Base-by-base conservation (phyloP, 768 basidiomycete genomes). In the Hericium erinaceus region DNA sequence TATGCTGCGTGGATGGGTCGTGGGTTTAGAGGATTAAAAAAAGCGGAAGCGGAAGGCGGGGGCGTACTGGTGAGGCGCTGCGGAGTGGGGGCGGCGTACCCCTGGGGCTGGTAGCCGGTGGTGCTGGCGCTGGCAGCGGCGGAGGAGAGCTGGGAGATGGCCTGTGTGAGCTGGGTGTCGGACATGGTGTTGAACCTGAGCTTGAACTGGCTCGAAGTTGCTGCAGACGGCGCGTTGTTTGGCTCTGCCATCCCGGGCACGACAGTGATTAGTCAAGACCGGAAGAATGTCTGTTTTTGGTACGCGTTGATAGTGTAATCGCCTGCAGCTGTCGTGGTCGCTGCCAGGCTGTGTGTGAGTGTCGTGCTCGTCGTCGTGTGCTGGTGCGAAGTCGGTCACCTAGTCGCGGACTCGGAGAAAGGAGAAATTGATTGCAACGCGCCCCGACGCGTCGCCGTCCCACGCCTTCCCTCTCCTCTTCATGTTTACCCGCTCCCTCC, bases 161-260 rank as follows among this genome's bases (percentile, higher is more conserved):
- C 82, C 65, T 86, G 82, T 26, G 76, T 73, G 49, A 88, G 76
- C 62, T 87, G 84, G 53, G 76, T 73, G 66, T 86, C 85, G 1
- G 84, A 74, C 74, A 88, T 79, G 56, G 61, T 70, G 28, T 70
- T 69, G 66, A 74, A 73, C 55, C 61, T 54, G 9, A 71, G 67
- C 53, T 38, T 55, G 56, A 39, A 52, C 44, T 2, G 24, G 3
- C 22, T 39, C 50, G 40, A 51, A 39, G 51, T 39, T 16, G 52
- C 22, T 22, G 22, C 22, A 22, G 22, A 22, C 22, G 58, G 50
- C 52, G 57, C 48, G 49, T 20, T 22, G 48, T 24, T 33, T 62
- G 2, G 15, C n/a, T 49, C n/a, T 49, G n/a, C 48, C 48, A 49
- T 49, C 20, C 5, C 26, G 48, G 12, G 41, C 41, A 33, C 18